A percentile compares a stretch with the other conserved stretches of the same genome.
These are phyloP conservation scores for Phytophthora vignae DNA, from an alignment of 352 stramenopile genomes.

Conservation along the genomic window DNA sequence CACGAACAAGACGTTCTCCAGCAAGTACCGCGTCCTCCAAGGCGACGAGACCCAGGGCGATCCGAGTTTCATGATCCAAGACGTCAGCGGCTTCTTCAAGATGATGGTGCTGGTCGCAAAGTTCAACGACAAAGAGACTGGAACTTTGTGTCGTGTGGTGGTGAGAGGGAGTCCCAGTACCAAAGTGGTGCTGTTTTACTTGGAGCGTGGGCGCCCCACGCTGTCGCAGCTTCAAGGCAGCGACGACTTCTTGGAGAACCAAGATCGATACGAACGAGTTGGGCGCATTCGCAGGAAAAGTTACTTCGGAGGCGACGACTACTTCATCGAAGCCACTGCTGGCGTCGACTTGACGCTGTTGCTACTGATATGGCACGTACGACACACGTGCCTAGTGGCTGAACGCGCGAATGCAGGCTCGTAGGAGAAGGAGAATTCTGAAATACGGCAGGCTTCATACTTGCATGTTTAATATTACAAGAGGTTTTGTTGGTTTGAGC, in stretches of 20 bases:
- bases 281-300: neutral
- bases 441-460: neutral
- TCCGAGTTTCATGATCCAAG: neutral
- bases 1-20: neutral
- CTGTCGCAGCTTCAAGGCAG: neutral
- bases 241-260: neutral
- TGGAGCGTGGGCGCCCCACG: neutral
- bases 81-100: neutral
- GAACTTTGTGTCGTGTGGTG: neutral
- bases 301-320: neutral
- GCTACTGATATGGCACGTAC: constrained; percentile 1
- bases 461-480: too few relatives aligned
- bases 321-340: constrained; percentile 2
- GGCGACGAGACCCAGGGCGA: neutral
- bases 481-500: too few relatives aligned
- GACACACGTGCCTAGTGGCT: neutral
- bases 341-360: neutral
- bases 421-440: neutral
- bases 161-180: neutral
- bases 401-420: neutral
- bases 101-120: neutral
- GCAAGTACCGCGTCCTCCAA: constrained; percentile 1
- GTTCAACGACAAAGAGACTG: neutral
- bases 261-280: neutral
- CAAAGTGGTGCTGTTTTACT: neutral